Conservation (phyloP, 163 green algal genomes). For the Chloromonas sp. region DNA sequence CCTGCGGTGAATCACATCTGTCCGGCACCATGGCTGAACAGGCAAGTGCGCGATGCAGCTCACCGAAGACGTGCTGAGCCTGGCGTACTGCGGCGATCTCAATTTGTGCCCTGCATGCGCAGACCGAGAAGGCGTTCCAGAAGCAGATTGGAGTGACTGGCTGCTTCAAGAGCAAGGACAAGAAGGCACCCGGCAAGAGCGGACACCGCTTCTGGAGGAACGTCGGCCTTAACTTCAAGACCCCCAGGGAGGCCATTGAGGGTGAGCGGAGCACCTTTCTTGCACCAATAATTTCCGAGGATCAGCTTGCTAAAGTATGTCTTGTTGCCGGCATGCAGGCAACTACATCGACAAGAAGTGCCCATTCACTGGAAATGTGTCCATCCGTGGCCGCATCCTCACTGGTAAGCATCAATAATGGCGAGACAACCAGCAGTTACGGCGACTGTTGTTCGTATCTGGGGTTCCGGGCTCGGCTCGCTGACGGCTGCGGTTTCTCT, state of each 20-base stretch:
- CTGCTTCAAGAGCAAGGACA: constrained; percentile 70
- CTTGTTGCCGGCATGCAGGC: constrained; percentile 49
- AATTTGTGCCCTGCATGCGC: constrained; percentile 17
- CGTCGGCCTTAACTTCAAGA: constrained; percentile 97
- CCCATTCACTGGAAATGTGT: constrained; percentile 98
- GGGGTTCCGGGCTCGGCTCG: no score
- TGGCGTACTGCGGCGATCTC: no score
- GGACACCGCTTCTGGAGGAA: constrained; percentile 92
- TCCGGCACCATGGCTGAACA: no score
- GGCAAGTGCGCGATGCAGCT: no score
- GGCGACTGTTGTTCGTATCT: not conserved
- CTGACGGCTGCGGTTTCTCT: no score
- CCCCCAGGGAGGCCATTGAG: constrained; percentile 95
- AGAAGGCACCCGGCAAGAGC: constrained; percentile 87
- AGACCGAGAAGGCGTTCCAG: constrained; percentile 93
- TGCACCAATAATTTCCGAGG: not conserved
- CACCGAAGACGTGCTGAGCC: no score
- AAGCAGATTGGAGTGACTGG: constrained; percentile 86
- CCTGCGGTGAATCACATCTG: no score
- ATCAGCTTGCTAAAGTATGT: no score
- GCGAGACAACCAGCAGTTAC: not conserved
- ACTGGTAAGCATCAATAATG: constrained; percentile 48
- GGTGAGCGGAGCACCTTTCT: constrained; percentile 49
- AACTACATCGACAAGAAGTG: constrained; percentile 99
- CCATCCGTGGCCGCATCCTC: constrained; percentile 95